Evolutionary conservation across 139 green algal species (phyloP), one percentile per base, ranked within the genome.

Genomic region (Helicosporidium sp.): DNA sequence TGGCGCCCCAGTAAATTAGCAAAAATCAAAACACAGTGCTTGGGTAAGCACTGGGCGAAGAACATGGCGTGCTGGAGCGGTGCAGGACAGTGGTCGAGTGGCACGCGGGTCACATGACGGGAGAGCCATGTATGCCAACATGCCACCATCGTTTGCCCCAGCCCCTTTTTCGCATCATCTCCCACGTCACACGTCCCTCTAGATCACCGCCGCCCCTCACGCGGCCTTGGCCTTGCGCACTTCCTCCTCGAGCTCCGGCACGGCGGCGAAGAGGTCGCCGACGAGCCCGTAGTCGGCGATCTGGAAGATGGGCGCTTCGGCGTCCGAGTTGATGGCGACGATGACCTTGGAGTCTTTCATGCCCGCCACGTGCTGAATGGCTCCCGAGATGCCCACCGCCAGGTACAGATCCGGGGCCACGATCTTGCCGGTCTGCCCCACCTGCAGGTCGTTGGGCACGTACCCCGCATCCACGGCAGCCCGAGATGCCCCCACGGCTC

Each of bases 341-440:
- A 95, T 92, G 29, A 61, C 55, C 37, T 86, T 87, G 50, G 70
- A 77, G 60, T 91, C 82, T 61, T 91, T 88, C 62, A 93, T 84
- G 43, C 75, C 75, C 4, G 85, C 85, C 27, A 94, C 58, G 55
- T 95, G 85, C 66, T 95, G 85, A 42, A 94, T 93, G 20, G 85
- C 85, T 1, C 85, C 85, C 19, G 70, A 86, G 62, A 95, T 93
- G 46, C 85, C 85, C 8, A 93, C 49, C 2, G 80, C 85, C 16
- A 95, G 77, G 70, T 95, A 95, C 47, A 94, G 60, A 29, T 94
- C 69, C 1, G 85, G 85, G 0, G 85, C 83, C 19, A 95, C 79
- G 34, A 94, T 75, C 66, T 94, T 94, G 41, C 85, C 85, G 2
- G 85, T 95, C 62, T 95, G 85, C 7, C 85, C 85, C 7, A 94